phyloP scores from a whole-genome alignment of 306 rosid genomes.

The Castanea mollissima region DNA sequence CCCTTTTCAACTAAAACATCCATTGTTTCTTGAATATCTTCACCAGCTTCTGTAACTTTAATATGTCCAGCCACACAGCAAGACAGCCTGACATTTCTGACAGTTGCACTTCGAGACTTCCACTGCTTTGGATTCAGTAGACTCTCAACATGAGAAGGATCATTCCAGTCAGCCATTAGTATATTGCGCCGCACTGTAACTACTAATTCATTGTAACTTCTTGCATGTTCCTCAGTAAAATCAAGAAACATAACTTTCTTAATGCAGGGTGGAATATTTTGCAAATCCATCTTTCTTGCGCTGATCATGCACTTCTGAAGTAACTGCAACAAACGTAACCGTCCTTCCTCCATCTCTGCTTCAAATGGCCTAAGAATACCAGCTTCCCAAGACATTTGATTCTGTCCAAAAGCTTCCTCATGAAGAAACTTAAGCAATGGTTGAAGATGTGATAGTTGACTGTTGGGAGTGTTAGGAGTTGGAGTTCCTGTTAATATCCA shows the following conservation, averaged over 20 bases:
- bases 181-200: slow-evolving; percentile 91
- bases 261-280: slow-evolving; percentile 83
- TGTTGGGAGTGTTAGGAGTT: slow-evolving; percentile 93
- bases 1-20: slow-evolving; percentile 73
- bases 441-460: slow-evolving; percentile 90
- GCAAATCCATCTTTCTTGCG: slow-evolving; percentile 84
- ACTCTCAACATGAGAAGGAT: slow-evolving; percentile 94
- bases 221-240: slow-evolving; percentile 84
- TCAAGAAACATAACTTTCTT: slow-evolving; percentile 62
- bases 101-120: slow-evolving; percentile 76
- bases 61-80: slow-evolving; percentile 99
- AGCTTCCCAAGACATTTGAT: slow-evolving; percentile 92
- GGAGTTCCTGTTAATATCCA: slow-evolving; percentile 99
- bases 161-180: slow-evolving; percentile 98
- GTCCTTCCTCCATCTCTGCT: slow-evolving; percentile 96
- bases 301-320: slow-evolving; percentile 85
- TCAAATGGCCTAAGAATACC: slow-evolving; percentile 95
- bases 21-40: slow-evolving; percentile 99
- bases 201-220: slow-evolving; percentile 86
- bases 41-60: slow-evolving; percentile 91
- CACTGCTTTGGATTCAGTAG: slow-evolving; percentile 89
- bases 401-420: slow-evolving; percentile 89
- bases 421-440: slow-evolving; percentile 93
- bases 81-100: slow-evolving; percentile 82
- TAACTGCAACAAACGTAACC: slow-evolving; percentile 72